Conservation (phyloP, 1,139 yeast genomes). For the Geotrichum bryndzae region DNA sequence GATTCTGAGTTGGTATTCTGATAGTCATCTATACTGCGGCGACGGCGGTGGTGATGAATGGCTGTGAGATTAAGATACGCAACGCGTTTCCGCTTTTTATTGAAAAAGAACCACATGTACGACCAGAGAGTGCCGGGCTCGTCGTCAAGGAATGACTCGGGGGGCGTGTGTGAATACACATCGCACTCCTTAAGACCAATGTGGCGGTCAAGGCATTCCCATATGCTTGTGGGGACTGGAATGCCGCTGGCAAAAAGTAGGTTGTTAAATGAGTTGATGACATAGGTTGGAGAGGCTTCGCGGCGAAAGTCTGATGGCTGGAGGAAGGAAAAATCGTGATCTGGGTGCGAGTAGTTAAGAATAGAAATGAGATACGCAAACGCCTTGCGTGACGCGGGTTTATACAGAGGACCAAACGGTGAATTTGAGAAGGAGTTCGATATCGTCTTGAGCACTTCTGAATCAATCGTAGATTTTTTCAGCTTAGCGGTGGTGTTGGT, state of each 20-base stretch:
- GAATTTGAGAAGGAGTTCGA: slow-evolving; percentile 39
- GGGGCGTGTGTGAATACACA: slow-evolving; percentile 72
- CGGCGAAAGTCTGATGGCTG: slow-evolving; percentile 79
- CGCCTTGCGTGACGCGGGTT: slow-evolving; percentile 74
- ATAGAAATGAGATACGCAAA: slow-evolving; percentile 90
- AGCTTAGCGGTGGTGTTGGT: slow-evolving; percentile 5
- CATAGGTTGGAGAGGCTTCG: slow-evolving; percentile 45
- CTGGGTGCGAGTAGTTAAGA: slow-evolving; percentile 88
- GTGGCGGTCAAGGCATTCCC: slow-evolving; percentile 84
- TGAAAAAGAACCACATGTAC: slow-evolving; percentile 85
- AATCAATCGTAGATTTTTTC: slow-evolving; percentile 7
- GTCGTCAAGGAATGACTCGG: slow-evolving; percentile 69
- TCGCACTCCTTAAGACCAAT: slow-evolving; percentile 76
- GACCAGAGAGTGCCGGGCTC: slow-evolving; percentile 85
- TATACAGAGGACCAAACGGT: slow-evolving; percentile 91
- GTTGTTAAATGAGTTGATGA: slow-evolving; percentile 72
- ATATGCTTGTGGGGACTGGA: slow-evolving; percentile 54
- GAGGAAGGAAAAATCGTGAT: slow-evolving; percentile 82
- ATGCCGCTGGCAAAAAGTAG: slow-evolving; percentile 73
- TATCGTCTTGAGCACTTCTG: slow-evolving; percentile 1
- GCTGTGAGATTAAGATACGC: slow-evolving; percentile 63
- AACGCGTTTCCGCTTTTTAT: slow-evolving; percentile 84
- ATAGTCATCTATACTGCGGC: slow-evolving; percentile 7
- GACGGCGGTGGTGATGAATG: slow-evolving; percentile 26
- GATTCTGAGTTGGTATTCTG: not conserved